Evolutionary conservation across 2,329 filamentous ascomycete genomes (phyloP).

Genomic region (Pseudogymnoascus destructans): DNA sequence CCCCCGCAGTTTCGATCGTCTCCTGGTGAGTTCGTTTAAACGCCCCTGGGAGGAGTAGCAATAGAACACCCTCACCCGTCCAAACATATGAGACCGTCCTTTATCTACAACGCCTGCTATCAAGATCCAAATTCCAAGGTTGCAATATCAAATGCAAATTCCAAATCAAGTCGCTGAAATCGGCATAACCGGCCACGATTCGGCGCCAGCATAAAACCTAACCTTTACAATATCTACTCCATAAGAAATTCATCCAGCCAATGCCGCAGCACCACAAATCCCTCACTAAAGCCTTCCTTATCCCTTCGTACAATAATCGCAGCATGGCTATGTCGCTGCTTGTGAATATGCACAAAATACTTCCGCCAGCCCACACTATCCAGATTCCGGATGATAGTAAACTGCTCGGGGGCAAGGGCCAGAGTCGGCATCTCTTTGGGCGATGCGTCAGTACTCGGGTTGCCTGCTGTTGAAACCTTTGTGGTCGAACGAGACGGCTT

Average conservation of each 20-base stretch:
- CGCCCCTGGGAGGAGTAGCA: background rate
- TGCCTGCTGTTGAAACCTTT: background rate
- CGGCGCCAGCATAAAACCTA: background rate
- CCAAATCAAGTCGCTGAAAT: background rate
- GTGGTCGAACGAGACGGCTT: background rate
- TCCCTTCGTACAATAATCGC: conserved; percentile 74
- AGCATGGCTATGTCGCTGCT: conserved; percentile 70
- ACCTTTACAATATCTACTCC: conserved; percentile 10
- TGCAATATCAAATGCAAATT: background rate
- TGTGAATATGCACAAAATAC: conserved; percentile 61
- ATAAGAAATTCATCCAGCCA: conserved; percentile 60
- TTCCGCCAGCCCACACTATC: conserved; percentile 54
- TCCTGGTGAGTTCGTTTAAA: too few relatives aligned
- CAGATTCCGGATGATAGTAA: conserved; percentile 68
- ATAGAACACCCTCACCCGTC: background rate
- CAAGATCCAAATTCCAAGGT: background rate
- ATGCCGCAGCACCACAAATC: conserved; percentile 63
- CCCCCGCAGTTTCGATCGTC: too few relatives aligned
- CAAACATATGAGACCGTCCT: background rate
- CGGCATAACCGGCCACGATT: background rate
- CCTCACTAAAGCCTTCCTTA: conserved; percentile 58
- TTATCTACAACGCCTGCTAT: background rate
- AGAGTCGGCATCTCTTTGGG: conserved; percentile 45
- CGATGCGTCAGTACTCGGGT: conserved; percentile 29
- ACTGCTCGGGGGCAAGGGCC: conserved; percentile 67